Percentiles rank a stretch among this genome's conserved stretches.
Evolutionary conservation across 192 early-diverging fungal genomes (phyloP).

Genomic region (Backusella liffmaniae): DNA sequence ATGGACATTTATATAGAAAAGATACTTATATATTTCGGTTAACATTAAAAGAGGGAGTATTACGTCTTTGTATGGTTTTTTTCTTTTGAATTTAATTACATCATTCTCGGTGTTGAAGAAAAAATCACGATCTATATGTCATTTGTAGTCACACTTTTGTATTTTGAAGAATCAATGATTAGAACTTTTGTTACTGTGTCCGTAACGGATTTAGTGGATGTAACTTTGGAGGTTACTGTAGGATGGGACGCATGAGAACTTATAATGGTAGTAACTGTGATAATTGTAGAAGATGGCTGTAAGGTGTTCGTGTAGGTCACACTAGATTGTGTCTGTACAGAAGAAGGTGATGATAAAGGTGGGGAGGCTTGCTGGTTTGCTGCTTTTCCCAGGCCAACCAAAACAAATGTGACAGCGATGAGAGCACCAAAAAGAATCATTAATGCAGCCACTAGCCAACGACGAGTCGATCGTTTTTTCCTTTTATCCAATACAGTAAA

Average conservation of each 20-base stretch:
- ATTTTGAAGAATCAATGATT: neutral
- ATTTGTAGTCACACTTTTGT: neutral
- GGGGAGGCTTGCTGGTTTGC: neutral
- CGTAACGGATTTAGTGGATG: neutral
- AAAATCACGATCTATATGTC: neutral
- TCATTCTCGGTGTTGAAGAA: neutral
- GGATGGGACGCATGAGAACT: neutral
- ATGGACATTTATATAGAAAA: neutral
- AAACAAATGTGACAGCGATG: slow-evolving; percentile 8
- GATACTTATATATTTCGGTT: neutral
- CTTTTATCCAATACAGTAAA: neutral
- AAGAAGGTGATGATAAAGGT: neutral
- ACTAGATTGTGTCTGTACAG: neutral
- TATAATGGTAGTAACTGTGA: neutral
- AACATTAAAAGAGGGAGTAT: neutral
- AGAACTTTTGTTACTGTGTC: neutral
- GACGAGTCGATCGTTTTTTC: slow-evolving; percentile 3
- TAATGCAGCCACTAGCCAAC: neutral
- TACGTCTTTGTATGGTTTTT: neutral
- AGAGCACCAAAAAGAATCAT: slow-evolving; percentile 3
- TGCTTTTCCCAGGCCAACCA: slow-evolving; percentile 8
- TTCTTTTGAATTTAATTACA: neutral
- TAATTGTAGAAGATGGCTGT: neutral
- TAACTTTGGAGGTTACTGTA: neutral
- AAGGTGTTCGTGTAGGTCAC: neutral